Evolutionary conservation across 805 yeast species (phyloP), one percentile per base, ranked within the genome.

Genomic region (Candida peoriensis): DNA sequence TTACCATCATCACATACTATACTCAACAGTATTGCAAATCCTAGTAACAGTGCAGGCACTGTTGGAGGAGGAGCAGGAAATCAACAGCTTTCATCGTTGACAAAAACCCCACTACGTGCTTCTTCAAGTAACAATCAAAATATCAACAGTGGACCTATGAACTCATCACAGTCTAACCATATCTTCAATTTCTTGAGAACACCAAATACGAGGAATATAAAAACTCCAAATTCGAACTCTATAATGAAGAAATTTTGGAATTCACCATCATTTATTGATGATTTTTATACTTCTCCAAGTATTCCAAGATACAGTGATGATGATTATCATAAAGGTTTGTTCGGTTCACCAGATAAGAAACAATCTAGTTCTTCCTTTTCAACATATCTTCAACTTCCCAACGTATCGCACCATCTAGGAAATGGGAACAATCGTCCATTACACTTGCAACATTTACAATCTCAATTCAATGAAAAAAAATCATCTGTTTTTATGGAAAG

Each of bases 221-320:
- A 44, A 26, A 53, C 62, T 12, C 58, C 63, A 35, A 48, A 50
- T 29, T 34, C 57, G 11, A 55, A 55, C 28, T 64, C 76, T 8
- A 61, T 68, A 14, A 57, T 69, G 52, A 69, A 67, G 43, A 75
- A 69, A 47, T 59, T 75, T 29, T 77, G 84, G 81, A 70, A 74
- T 47, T 76, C 83, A 15, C 85, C 85, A 11, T 68, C 78, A 3
- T 76, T 75, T 47, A 60, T 78, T 37, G 85, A 79, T 39, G 86
- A 79, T 46, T 79, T 79, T 50, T 76, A 78, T 46, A 70, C 76
- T 26, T 74, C 81, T 16, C 75, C 76, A 13, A 50, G 54, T 23
- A 34, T 57, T 43, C 50, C 51, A 19, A 37, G 55, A 33, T 43
- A 47, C 30, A 47, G 47, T 20, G 59, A 55, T 28, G 61, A 57